Percentiles rank a stretch among this genome's conserved stretches.
phyloP scores from a whole-genome alignment of 179 eudicot species.

The Silene coronaria region DNA sequence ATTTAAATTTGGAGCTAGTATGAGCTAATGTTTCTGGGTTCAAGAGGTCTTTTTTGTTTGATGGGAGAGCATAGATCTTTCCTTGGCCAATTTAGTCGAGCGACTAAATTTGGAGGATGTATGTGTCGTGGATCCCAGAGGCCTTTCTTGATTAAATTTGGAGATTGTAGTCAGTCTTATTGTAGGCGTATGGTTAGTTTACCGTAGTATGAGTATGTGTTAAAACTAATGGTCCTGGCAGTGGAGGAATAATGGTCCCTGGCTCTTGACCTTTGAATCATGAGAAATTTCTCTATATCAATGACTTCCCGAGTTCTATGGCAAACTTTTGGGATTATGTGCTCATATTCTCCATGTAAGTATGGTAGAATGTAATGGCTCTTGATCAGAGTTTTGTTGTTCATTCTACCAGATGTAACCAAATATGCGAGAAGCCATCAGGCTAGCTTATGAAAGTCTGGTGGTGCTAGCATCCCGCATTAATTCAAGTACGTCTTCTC shows the following conservation, averaged over 20 bases:
- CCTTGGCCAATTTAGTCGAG: no score
- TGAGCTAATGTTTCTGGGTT: no score
- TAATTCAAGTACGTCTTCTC: constrained; percentile 40
- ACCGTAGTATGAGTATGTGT: neutral
- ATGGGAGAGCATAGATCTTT: no score
- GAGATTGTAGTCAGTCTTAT: no score
- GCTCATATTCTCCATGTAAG: neutral
- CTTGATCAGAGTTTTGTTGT: constrained; percentile 22
- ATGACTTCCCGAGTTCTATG: neutral
- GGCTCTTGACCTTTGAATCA: neutral
- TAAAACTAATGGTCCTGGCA: neutral
- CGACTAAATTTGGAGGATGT: no score
- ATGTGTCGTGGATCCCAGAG: no score
- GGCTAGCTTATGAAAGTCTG: constrained; percentile 37
- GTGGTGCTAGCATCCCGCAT: constrained; percentile 38
- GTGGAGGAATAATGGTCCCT: no score
- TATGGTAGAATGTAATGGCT: constrained; percentile 17
- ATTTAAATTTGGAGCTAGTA: no score
- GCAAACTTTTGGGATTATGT: neutral
- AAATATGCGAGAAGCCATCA: constrained; percentile 38
- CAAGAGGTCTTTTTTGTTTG: no score
- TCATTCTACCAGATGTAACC: constrained; percentile 32
- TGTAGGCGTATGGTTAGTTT: neutral
- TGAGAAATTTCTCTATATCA: neutral
- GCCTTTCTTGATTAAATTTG: no score